A percentile compares a stretch with the other conserved stretches of the same genome.
Conservation (phyloP, 2,329 filamentous ascomycete species). For the Ceratocystis huliohia region DNA sequence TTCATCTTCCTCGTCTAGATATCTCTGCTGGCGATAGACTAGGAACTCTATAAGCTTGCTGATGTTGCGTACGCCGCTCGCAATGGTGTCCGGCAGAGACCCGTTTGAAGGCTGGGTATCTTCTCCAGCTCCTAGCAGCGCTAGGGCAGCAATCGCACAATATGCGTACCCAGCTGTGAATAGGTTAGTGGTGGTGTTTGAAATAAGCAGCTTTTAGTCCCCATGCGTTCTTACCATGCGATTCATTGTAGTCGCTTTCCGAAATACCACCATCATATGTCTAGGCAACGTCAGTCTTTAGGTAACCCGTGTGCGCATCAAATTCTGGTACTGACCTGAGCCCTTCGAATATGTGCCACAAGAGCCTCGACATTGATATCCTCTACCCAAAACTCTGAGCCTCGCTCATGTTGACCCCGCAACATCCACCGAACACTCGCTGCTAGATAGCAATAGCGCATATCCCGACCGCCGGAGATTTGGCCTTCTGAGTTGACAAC, state of each 20-base stretch:
- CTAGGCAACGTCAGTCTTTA: constrained; percentile 30
- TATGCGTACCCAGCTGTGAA: constrained; percentile 66
- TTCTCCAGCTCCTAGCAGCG: constrained; percentile 47
- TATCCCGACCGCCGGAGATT: constrained; percentile 69
- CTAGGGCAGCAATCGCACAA: constrained; percentile 68
- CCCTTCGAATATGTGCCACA: constrained; percentile 55
- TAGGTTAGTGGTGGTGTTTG: constrained; percentile 27
- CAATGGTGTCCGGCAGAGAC: constrained; percentile 21
- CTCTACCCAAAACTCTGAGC: constrained; percentile 41
- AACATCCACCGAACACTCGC: constrained; percentile 73
- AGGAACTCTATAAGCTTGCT: constrained; percentile 41
- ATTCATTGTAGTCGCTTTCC: constrained; percentile 66
- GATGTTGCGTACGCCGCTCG: constrained; percentile 28
- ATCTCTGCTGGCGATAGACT: constrained; percentile 50
- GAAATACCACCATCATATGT: constrained; percentile 77
- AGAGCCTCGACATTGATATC: constrained; percentile 66
- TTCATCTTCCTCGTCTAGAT: constrained; percentile 38
- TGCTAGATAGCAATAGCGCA: constrained; percentile 78
- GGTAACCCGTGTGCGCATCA: background rate
- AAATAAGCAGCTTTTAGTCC: background rate
- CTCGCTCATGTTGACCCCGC: constrained; percentile 43
- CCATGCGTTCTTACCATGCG: constrained; percentile 49
- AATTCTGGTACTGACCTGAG: constrained; percentile 36
- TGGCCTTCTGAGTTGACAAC: constrained; percentile 46
- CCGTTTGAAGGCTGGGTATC: constrained; percentile 17